Conservation (phyloP, 1,139 yeast species). For the Pichiaceae sp. region DNA sequence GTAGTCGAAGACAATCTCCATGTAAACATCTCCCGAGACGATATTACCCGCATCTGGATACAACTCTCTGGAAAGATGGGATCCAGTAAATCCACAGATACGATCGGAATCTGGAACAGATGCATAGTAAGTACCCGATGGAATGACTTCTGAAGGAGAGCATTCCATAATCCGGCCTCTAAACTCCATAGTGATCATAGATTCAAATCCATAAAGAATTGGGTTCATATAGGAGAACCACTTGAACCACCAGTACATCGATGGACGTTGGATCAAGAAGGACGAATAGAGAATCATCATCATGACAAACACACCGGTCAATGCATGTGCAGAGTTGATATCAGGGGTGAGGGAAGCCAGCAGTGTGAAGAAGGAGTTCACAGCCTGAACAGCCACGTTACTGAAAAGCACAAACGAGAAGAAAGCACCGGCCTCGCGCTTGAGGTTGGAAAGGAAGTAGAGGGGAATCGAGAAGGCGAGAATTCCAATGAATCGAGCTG, state of each 20-base stretch:
- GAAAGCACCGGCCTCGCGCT: constrained; percentile 33
- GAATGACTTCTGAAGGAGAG: constrained; percentile 31
- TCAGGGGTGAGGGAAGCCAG: constrained; percentile 37
- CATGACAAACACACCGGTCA: constrained; percentile 41
- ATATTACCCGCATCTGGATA: constrained; percentile 31
- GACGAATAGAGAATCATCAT: constrained; percentile 41
- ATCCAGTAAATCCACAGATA: constrained; percentile 41
- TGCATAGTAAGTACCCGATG: constrained; percentile 42
- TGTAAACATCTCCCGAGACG: constrained; percentile 36
- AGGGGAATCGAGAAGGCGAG: constrained; percentile 28
- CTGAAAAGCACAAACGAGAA: constrained; percentile 34
- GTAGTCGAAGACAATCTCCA: constrained; percentile 29
- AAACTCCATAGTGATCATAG: constrained; percentile 44
- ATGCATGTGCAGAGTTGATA: constrained; percentile 40
- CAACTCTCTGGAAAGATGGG: constrained; percentile 25
- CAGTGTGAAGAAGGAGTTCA: constrained; percentile 39
- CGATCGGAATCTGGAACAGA: constrained; percentile 29
- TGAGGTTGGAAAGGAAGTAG: constrained; percentile 35
- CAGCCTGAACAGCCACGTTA: constrained; percentile 31
- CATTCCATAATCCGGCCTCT: constrained; percentile 48
- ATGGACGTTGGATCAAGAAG: constrained; percentile 45
- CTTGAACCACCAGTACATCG: constrained; percentile 56
- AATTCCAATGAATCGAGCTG: constrained; percentile 27
- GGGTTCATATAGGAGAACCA: constrained; percentile 55
- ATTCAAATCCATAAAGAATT: constrained; percentile 45